phyloP scores from a whole-genome alignment of 2,329 filamentous ascomycete species.

The Exophiala xenobiotica region DNA sequence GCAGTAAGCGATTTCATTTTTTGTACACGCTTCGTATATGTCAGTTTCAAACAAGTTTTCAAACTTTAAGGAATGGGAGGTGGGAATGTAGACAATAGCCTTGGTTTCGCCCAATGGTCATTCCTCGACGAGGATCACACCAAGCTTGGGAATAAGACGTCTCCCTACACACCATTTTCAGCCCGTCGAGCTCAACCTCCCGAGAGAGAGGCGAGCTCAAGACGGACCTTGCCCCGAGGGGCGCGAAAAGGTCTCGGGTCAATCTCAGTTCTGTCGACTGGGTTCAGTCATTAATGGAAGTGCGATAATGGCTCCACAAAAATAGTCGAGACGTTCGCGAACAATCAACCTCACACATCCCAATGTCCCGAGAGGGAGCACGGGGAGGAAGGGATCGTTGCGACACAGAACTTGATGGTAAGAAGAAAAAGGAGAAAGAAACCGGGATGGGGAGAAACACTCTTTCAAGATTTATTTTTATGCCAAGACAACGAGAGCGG shows the following conservation, averaged over 20 bases:
- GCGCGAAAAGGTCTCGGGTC: slow-evolving; percentile 16
- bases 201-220: slow-evolving; percentile 22
- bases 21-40: too few species aligned
- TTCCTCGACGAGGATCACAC: slow-evolving; percentile 29
- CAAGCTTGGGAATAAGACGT: slow-evolving; percentile 31
- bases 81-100: slow-evolving; percentile 27
- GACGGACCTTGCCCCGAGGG: slow-evolving; percentile 4
- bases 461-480: neutral
- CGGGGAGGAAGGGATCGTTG: slow-evolving; percentile 17
- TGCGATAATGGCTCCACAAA: slow-evolving; percentile 20
- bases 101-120: slow-evolving; percentile 29
- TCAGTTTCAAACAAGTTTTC: too few species aligned
- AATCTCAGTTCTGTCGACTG: slow-evolving; percentile 28
- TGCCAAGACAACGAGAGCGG: slow-evolving; percentile 3
- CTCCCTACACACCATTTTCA: slow-evolving; percentile 23
- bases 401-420: slow-evolving; percentile 19
- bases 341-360: slow-evolving; percentile 16
- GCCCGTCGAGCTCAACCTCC: slow-evolving; percentile 19
- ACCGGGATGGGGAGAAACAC: too few species aligned
- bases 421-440: slow-evolving; percentile 4
- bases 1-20: too few species aligned
- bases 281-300: slow-evolving; percentile 25
- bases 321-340: slow-evolving; percentile 18
- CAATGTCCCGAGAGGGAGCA: neutral
- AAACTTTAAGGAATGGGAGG: neutral